These are phyloP conservation scores for Fragaria ananassa DNA, from an alignment of 306 rosid species.

Conservation along the genomic window DNA sequence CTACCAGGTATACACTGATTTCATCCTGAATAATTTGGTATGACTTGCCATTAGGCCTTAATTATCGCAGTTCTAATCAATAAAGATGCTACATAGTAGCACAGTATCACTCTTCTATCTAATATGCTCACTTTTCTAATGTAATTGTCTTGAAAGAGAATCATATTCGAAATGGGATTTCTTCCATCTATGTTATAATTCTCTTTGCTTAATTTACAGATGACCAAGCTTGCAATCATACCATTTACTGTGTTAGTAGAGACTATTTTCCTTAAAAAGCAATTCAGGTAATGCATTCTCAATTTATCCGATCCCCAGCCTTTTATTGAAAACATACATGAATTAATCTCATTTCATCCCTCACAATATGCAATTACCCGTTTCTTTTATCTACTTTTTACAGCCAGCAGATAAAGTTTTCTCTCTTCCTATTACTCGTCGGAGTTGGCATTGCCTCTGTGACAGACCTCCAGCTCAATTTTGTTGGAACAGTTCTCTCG, in stretches of 20 bases:
- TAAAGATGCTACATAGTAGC: too few species aligned
- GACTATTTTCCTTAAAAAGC: slow-evolving; percentile 73
- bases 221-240: slow-evolving; percentile 99
- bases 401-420: slow-evolving; percentile 77
- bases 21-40: not conserved
- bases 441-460: slow-evolving; percentile 99
- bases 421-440: slow-evolving; percentile 67
- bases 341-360: not conserved
- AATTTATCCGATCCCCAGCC: not conserved
- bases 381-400: slow-evolving; percentile 16
- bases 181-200: not conserved
- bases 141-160: not conserved
- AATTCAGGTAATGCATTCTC: slow-evolving; percentile 64
- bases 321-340: not conserved
- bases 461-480: slow-evolving; percentile 95
- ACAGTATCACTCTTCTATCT: not conserved
- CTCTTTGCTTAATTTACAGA: slow-evolving; percentile 40
- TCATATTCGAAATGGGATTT: not conserved
- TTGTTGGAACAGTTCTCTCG: slow-evolving; percentile 72
- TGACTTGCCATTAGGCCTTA: not conserved
- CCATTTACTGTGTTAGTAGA: slow-evolving; percentile 91
- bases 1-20: slow-evolving; percentile 62
- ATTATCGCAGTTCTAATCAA: too few species aligned
- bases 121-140: not conserved
- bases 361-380: not conserved